These are phyloP conservation scores for Solanum appendiculatum DNA, from an alignment of 257 asterid genomes.

Conservation along the genomic window DNA sequence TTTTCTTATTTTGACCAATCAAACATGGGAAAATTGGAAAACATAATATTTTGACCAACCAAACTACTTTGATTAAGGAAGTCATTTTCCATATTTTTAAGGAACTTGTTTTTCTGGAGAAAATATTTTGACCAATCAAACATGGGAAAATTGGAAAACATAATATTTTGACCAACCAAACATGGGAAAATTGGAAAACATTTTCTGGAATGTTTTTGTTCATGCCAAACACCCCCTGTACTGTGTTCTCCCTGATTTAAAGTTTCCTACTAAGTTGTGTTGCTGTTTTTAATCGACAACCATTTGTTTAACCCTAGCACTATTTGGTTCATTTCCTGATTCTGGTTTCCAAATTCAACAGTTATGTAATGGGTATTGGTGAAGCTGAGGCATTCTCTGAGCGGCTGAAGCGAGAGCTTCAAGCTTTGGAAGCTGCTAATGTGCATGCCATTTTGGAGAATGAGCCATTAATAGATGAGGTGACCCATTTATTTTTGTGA, in stretches of 20 bases:
- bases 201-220: background rate
- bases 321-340: background rate
- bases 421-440: constrained; percentile 98
- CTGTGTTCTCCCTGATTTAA: background rate
- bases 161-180: background rate
- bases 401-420: constrained; percentile 92
- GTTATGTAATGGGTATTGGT: constrained; percentile 97
- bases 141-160: background rate
- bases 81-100: background rate
- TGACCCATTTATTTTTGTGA: constrained; percentile 10
- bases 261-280: background rate
- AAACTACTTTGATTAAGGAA: no score
- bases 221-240: background rate
- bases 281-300: background rate
- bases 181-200: background rate
- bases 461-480: constrained; percentile 79
- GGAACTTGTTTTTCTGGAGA: background rate
- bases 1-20: no score
- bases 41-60: no score
- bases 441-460: constrained; percentile 96
- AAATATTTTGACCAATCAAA: background rate
- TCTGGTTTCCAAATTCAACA: constrained; percentile 27
- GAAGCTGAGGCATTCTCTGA: constrained; percentile 99
- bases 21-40: no score
- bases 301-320: background rate